A percentile compares a stretch with the other conserved stretches of the same genome.
These are phyloP conservation scores for Ramaria sp. DNA, from an alignment of 768 basidiomycete genomes.

Conservation along the genomic window DNA sequence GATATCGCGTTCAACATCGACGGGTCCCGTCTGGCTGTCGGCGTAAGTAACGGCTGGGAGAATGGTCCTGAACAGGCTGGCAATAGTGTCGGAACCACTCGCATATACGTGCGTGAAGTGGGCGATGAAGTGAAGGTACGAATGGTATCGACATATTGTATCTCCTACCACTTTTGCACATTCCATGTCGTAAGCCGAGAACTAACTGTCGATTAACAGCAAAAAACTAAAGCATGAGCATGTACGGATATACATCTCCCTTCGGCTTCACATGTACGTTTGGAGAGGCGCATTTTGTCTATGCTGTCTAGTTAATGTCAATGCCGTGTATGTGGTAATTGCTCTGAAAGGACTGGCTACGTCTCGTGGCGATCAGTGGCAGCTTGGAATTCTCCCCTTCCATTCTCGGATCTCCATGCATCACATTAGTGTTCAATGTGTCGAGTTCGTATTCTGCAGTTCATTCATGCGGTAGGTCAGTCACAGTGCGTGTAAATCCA, in stretches of 20 bases:
- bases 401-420: neutral
- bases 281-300: neutral
- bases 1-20: slow-evolving; percentile 76
- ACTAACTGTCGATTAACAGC: neutral
- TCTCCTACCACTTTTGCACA: neutral
- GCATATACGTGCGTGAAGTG: slow-evolving; percentile 48
- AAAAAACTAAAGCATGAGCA: slow-evolving; percentile 3
- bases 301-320: neutral
- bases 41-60: slow-evolving; percentile 84
- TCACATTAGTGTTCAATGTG: neutral
- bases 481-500: neutral
- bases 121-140: slow-evolving; percentile 74
- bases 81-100: slow-evolving; percentile 52
- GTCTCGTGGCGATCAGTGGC: neutral
- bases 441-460: neutral
- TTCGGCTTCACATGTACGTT: neutral
- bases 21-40: slow-evolving; percentile 75
- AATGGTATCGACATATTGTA: neutral
- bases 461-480: neutral
- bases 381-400: neutral
- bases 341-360: neutral
- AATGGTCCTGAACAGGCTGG: slow-evolving; percentile 60
- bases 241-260: neutral
- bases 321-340: neutral
- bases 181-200: neutral